Base-by-base conservation (phyloP, 768 basidiomycete genomes). In the Podaxis sp. region DNA sequence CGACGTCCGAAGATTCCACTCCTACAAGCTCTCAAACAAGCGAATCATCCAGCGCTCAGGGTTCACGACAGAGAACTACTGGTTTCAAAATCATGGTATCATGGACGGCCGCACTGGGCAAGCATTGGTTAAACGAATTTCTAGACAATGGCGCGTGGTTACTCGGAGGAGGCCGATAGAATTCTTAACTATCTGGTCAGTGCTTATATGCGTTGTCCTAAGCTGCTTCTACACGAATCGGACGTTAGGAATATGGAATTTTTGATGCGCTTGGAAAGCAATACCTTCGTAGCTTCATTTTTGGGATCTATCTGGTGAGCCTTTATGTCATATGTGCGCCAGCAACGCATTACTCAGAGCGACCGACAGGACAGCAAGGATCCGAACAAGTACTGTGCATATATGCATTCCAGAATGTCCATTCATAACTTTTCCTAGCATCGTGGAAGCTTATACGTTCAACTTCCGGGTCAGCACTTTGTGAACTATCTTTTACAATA, bases 361-460 rank as follows among this genome's bases (percentile, higher is more conserved):
- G 36, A 39, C 67, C 56, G 57, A 7, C 65, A 95, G 93, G 93
- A 96, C 69, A 86, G 79, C 62, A 85, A 90, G 65, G 90, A 96
- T 73, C 94, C 94, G 0, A 91, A 84, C 68, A 94, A 95, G 90
- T 90, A 76, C 62, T 64, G 73, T 76, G 74, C 74, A 77, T 49
- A 36, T 55, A 59, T 65, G 8, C 56, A 63, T 61, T 38, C 3
- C 54, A 42, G 17, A 30, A 24, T 28, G 19, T 26, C 44, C 42
- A 19, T 57, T 51, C 26, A 64, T 33, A 13, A 17, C 57, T 36
- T 64, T 64, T 30, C 12, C 17, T 66, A 95, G 93, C 74, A 89
- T 95, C 61, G 82, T 94, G 24, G 93, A 95, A 72, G 88, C 93
- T 13, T 95, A 93, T 69, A 93, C 91, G 0, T 95, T 95, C 76